Base-by-base conservation (phyloP, 2,329 filamentous ascomycete genomes). In the Fusarium sp. region DNA sequence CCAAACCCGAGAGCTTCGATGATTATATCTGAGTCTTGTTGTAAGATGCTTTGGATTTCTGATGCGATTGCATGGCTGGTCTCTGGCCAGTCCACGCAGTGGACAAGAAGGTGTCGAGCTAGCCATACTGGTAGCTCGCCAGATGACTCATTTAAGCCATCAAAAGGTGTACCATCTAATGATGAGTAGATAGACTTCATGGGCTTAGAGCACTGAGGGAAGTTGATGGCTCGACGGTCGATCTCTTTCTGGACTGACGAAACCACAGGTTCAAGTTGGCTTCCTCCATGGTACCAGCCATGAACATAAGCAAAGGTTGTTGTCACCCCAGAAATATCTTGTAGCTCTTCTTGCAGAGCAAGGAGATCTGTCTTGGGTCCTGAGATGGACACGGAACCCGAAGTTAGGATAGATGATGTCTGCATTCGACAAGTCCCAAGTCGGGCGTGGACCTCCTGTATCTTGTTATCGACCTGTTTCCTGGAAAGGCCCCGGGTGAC, bases 211-310 rank as follows among this genome's bases (percentile, higher is more conserved):
- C 22, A 10, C 7, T 17, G 4, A 19, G 52, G 19, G 10, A 55
- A 28, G 24, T 6, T 6, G 9, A 55, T 46, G 5, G 3, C 17
- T 21, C 52, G 22, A 5, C 22, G 33, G 6, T 6, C 28, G 7
- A 55, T 17, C 17, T 36, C 24, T 19, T 28, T 17, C 5, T 21
- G 11, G 14, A 55, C 42, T 10, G 38, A 22, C 10, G 6, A n/a
- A 19, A 39, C 44, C 2, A 50, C 36, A 21, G 53, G 26, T 15
- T 57, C 26, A 17, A 57, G 53, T 15, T 40, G 53, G 0, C 19
- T 4, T 10, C 53, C 53, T 13, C 53, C 53, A 17, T 57, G 53
- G 10, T 57, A 57, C 53, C 53, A 57, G 9, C 53, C 53, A 50
- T 57, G 53, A 42, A 57, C 53, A 42, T 50, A 21, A 11, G 53